Percentiles rank a stretch among this genome's conserved stretches.
Evolutionary conservation across 2,329 filamentous ascomycete genomes (phyloP).

Genomic region (Mycosphaerella arachidis): DNA sequence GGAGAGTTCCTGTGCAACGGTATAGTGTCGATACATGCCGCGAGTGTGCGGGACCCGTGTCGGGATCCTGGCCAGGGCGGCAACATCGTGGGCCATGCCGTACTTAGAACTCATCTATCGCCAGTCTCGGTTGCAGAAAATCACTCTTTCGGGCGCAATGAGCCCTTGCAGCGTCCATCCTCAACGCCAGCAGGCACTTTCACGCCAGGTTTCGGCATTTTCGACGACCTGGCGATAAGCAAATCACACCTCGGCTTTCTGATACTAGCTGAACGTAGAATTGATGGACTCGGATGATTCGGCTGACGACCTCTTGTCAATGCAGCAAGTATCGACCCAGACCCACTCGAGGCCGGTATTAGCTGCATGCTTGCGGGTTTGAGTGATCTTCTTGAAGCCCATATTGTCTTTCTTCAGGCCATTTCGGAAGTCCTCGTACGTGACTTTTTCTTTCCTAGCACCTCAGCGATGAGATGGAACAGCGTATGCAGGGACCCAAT

Average conservation of each 20-base stretch:
- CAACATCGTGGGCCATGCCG: background rate
- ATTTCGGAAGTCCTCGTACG: slow-evolving; percentile 5
- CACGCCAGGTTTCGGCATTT: background rate
- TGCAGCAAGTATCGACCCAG: slow-evolving; percentile 17
- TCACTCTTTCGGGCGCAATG: background rate
- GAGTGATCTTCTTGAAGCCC: slow-evolving; percentile 12
- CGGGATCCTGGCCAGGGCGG: background rate
- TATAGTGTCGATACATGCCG: background rate
- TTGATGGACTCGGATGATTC: slow-evolving; percentile 21
- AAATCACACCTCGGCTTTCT: slow-evolving; percentile 13
- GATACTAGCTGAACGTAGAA: slow-evolving; percentile 21
- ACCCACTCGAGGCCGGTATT: slow-evolving; percentile 2
- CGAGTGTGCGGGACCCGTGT: background rate
- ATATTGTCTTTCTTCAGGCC: background rate
- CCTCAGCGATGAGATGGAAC: slow-evolving; percentile 16
- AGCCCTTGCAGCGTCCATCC: background rate
- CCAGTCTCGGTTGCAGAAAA: background rate
- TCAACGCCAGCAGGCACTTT: background rate
- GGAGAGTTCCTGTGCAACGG: background rate
- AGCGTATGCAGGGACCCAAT: slow-evolving; percentile 6
- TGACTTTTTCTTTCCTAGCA: slow-evolving; percentile 3
- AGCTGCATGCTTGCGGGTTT: background rate
- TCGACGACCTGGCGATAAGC: slow-evolving; percentile 19
- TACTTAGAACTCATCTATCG: background rate
- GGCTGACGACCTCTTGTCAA: slow-evolving; percentile 10